A percentile compares a stretch with the other conserved stretches of the same genome.
Evolutionary conservation across 345 rosid genomes (phyloP).

Genomic region (Barbarea vulgaris): DNA sequence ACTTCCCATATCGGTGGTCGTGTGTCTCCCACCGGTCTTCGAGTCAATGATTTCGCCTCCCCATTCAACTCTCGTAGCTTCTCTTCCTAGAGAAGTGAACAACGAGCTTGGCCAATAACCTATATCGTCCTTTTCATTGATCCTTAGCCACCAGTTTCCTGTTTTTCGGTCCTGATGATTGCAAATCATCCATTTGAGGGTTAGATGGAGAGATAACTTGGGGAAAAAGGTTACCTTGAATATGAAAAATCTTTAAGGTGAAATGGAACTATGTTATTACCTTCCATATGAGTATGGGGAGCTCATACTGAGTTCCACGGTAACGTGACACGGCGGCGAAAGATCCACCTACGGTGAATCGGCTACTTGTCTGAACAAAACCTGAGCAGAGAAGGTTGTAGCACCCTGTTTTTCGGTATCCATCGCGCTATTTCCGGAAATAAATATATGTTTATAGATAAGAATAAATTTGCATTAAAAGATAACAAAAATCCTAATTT

Average conservation of each 20-base stretch:
- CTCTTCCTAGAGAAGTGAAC: constrained; percentile 54
- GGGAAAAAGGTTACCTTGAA: neutral
- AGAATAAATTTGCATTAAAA: too few relatives aligned
- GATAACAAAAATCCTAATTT: too few relatives aligned
- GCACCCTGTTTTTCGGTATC: constrained; percentile 66
- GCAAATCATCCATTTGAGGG: neutral
- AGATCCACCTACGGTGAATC: constrained; percentile 63
- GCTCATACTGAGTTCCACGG: constrained; percentile 53
- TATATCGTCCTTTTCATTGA: constrained; percentile 45
- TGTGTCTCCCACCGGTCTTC: constrained; percentile 48
- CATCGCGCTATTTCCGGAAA: constrained; percentile 51
- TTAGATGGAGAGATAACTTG: constrained; percentile 13
- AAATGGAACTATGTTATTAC: constrained; percentile 35
- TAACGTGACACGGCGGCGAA: constrained; percentile 50
- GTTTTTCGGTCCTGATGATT: constrained; percentile 52
- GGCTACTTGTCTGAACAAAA: constrained; percentile 63
- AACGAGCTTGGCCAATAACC: constrained; percentile 68
- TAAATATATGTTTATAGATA: neutral
- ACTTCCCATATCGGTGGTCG: constrained; percentile 73
- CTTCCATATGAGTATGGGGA: constrained; percentile 62
- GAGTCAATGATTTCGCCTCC: constrained; percentile 67
- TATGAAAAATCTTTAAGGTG: neutral
- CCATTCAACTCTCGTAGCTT: constrained; percentile 64
- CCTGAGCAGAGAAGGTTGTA: constrained; percentile 71
- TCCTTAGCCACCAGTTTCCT: constrained; percentile 75